Conservation (phyloP, 371 early-diverging fungal genomes). For the Syncephalastrum monosporum region DNA sequence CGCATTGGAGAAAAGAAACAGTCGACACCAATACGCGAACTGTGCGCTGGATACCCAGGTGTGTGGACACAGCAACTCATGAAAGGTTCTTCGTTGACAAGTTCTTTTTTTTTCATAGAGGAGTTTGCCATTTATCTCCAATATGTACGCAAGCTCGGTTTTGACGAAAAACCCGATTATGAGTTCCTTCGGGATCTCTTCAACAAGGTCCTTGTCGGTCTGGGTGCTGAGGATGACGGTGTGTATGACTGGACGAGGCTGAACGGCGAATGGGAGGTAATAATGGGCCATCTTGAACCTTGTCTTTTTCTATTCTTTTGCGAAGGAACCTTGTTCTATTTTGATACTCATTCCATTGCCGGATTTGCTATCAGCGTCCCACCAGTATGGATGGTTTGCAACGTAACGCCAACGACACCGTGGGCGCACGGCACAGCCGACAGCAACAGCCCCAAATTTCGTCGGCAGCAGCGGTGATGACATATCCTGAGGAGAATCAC, state of each 20-base stretch:
- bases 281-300: too few species aligned
- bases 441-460: too few species aligned
- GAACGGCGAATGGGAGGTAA: conserved; percentile 28
- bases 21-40: conserved; percentile 68
- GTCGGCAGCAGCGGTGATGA: too few species aligned
- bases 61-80: not conserved
- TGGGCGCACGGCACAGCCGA: too few species aligned
- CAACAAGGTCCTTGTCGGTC: conserved; percentile 67
- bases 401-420: too few species aligned
- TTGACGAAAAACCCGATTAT: conserved; percentile 94
- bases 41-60: conserved; percentile 72
- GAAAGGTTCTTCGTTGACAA: not conserved
- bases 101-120: conserved; percentile 31
- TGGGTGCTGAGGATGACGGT: conserved; percentile 77
- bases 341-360: too few species aligned
- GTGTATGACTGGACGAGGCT: conserved; percentile 88
- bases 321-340: too few species aligned
- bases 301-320: too few species aligned
- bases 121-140: conserved; percentile 87
- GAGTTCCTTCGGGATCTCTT: conserved; percentile 79
- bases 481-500: not conserved
- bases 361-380: too few species aligned
- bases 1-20: conserved; percentile 90
- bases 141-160: conserved; percentile 85
- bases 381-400: too few species aligned